These are phyloP conservation scores for Rutstroemia sp. DNA, from an alignment of 2,329 filamentous ascomycete species.

Conservation along the genomic window DNA sequence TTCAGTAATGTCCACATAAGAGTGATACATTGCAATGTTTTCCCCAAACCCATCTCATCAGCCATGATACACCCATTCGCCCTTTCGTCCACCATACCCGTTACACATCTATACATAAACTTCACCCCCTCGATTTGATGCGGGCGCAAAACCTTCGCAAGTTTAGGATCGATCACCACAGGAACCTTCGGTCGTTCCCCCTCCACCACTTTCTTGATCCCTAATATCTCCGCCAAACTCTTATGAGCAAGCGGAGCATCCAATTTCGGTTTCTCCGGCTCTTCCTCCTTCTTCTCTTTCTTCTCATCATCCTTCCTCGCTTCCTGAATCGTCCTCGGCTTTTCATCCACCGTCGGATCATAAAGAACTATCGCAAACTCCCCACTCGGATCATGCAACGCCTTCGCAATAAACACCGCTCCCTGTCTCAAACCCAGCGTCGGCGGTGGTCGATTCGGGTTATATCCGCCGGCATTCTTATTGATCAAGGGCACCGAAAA, in stretches of 20 bases:
- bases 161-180: constrained; percentile 86
- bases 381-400: constrained; percentile 86
- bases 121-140: constrained; percentile 98
- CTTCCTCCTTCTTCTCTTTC: constrained; percentile 38
- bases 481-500: constrained; percentile 84
- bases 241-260: constrained; percentile 85
- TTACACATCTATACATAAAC: constrained; percentile 92
- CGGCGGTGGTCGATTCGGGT: constrained; percentile 73
- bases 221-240: constrained; percentile 89
- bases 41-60: constrained; percentile 96
- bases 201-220: constrained; percentile 83
- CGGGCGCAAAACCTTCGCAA: constrained; percentile 84
- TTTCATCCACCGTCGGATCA: constrained; percentile 89
- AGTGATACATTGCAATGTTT: constrained; percentile 94
- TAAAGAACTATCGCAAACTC: constrained; percentile 96
- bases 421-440: constrained; percentile 81
- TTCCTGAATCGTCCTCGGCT: constrained; percentile 46
- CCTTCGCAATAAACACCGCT: constrained; percentile 76
- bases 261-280: constrained; percentile 43
- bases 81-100: constrained; percentile 88
- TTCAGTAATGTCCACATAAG: constrained; percentile 96
- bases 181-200: constrained; percentile 81
- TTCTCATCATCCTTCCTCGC: constrained; percentile 38
- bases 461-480: constrained; percentile 65
- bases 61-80: constrained; percentile 99